Evolutionary conservation across 257 asterid genomes (phyloP), one percentile per base, ranked within the genome.

Genomic region (Ilex asprella): DNA sequence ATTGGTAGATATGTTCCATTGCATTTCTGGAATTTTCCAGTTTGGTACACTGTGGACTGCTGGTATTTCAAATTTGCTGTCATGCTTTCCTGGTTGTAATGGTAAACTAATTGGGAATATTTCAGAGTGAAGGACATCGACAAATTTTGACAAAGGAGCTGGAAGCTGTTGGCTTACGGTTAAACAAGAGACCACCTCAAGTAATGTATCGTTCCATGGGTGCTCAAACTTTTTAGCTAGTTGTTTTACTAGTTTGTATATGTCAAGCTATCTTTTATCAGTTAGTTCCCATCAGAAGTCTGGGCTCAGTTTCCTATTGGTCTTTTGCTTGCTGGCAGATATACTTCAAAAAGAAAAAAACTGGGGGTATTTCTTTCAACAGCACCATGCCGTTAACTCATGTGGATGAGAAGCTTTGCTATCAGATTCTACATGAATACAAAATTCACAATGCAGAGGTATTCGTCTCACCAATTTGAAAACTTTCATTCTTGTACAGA

Each of bases 371-470:
- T 76, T 93, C 97, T 59, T 93, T 93, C 83, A 93, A 93, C 78
- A 89, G 96, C 90, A 93, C 99, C 1, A 3, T 68, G 9, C 76
- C 79, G 44, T 77, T 93, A 73, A 93, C 97, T 67, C 99, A 75
- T 73, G 88, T 93, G 69, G 99, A 93, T 76, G 99, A 93, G 88
- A 93, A 93, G 82, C 95, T 93, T 57, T 93, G 99, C 82, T 93
- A 93, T 84, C 99, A 93, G 71, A 93, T 93, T 62, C 68, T 93
- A 69, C 99, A 93, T 5, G 99, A 93, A 72, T 93, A 89, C 86
- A 93, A 93, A 84, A 89, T 93, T 77, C 99, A 93, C 87, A 93
- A 93, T 78, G 99, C 99, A 47, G 97, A 93, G 97, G 99, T 93
- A 76, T 56, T 57, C 65, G 60, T 73, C 67, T 62, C 61, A 55